These are phyloP conservation scores for Salix koriyanagi DNA, from an alignment of 345 rosid species.

Conservation along the genomic window DNA sequence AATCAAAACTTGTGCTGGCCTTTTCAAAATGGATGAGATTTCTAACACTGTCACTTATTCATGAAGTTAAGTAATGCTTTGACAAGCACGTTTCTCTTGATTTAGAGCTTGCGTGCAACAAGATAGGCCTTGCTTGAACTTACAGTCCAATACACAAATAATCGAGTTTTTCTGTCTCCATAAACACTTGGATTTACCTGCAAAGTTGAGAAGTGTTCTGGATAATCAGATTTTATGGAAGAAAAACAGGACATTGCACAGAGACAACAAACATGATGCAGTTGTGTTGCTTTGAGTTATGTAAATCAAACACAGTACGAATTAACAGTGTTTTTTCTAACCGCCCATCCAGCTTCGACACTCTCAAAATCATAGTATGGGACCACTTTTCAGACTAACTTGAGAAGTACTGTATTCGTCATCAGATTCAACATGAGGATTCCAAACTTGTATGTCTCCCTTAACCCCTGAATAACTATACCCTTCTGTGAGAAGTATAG, in stretches of 20 bases:
- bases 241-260: not conserved
- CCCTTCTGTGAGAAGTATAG: constrained; percentile 41
- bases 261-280: no score
- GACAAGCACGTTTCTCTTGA: not conserved
- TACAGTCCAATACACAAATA: constrained; percentile 56
- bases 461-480: constrained; percentile 43
- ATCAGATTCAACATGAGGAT: constrained; percentile 42
- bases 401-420: constrained; percentile 48
- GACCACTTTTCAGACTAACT: constrained; percentile 41
- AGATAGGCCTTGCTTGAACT: constrained; percentile 3
- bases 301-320: not conserved
- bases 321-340: constrained; percentile 11
- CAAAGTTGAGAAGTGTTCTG: not conserved
- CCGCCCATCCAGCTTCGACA: constrained; percentile 55
- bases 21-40: no score
- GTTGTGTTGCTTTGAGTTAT: not conserved
- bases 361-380: constrained; percentile 42
- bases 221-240: not conserved
- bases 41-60: no score
- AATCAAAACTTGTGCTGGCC: no score
- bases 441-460: constrained; percentile 50
- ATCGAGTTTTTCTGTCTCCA: constrained; percentile 47
- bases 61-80: no score
- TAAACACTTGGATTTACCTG: constrained; percentile 56
- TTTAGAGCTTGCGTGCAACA: not conserved